Conservation (phyloP, 352 stramenopile species). For the Globisporangium recalcitrans region DNA sequence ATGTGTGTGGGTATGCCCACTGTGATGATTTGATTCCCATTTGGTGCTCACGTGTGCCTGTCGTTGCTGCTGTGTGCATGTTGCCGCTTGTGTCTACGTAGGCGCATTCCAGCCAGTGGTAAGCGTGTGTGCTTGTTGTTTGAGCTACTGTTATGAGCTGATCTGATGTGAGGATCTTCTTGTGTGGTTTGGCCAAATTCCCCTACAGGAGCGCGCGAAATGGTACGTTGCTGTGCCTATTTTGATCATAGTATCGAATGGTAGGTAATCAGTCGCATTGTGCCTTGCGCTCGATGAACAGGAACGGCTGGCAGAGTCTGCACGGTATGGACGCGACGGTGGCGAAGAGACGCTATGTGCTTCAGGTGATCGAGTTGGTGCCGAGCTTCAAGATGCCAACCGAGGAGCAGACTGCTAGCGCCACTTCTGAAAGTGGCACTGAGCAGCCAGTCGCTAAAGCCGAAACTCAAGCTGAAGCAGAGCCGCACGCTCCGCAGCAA, state of each 20-base stretch:
- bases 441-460: neutral
- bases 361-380: slow-evolving; percentile 43
- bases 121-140: slow-evolving; percentile 10
- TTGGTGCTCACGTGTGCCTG: neutral
- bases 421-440: neutral
- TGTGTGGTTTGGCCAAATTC: neutral
- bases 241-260: no score
- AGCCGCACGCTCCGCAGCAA: neutral
- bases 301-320: slow-evolving; percentile 47
- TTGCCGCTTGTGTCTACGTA: slow-evolving; percentile 5
- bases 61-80: neutral
- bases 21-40: neutral
- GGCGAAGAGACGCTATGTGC: slow-evolving; percentile 49
- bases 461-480: neutral
- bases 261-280: neutral
- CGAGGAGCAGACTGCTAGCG: neutral
- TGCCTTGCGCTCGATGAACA: slow-evolving; percentile 13
- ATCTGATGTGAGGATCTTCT: neutral
- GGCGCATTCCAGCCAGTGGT: slow-evolving; percentile 53
- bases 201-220: slow-evolving; percentile 43
- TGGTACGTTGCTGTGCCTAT: slow-evolving; percentile 34
- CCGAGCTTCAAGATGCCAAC: slow-evolving; percentile 40
- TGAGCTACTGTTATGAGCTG: neutral
- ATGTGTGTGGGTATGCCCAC: neutral
- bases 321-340: slow-evolving; percentile 28